Percentiles rank a stretch among this genome's conserved stretches.
Conservation (phyloP, 352 stramenopile species). For the Globisporangium acanthophoron region DNA sequence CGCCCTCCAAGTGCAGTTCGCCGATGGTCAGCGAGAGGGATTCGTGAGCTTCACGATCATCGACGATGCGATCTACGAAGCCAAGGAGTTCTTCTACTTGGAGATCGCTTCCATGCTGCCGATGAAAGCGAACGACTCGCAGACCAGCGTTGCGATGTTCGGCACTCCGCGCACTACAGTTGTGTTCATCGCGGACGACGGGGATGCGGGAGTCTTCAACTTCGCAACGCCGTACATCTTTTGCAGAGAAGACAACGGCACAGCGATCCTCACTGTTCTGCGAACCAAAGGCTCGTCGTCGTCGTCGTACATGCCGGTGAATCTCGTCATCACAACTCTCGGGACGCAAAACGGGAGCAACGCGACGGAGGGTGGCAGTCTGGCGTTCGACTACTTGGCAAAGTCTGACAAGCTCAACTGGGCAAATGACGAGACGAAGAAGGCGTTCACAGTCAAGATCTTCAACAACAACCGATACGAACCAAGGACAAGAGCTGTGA, state of each 20-base stretch:
- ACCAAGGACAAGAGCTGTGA: slow-evolving; percentile 32
- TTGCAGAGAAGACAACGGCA: slow-evolving; percentile 60
- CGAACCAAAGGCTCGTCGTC: slow-evolving; percentile 45
- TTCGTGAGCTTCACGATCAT: slow-evolving; percentile 46
- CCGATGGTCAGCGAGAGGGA: slow-evolving; percentile 36
- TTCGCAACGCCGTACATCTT: slow-evolving; percentile 49
- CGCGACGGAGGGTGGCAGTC: slow-evolving; percentile 49
- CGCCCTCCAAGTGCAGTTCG: slow-evolving; percentile 39
- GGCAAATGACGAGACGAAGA: slow-evolving; percentile 42
- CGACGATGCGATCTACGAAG: slow-evolving; percentile 54
- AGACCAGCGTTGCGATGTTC: slow-evolving; percentile 26
- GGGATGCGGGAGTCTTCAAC: slow-evolving; percentile 56
- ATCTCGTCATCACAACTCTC: slow-evolving; percentile 43
- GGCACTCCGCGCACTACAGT: slow-evolving; percentile 22
- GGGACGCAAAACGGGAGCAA: slow-evolving; percentile 37
- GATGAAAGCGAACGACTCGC: slow-evolving; percentile 27
- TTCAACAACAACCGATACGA: slow-evolving; percentile 76
- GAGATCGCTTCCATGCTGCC: slow-evolving; percentile 31
- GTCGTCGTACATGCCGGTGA: slow-evolving; percentile 54
- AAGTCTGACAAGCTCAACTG: slow-evolving; percentile 45
- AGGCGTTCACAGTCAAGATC: slow-evolving; percentile 54
- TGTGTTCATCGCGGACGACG: slow-evolving; percentile 55
- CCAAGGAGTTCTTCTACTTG: slow-evolving; percentile 64
- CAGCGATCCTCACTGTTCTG: slow-evolving; percentile 47
- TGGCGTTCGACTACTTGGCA: slow-evolving; percentile 60